phyloP scores from a whole-genome alignment of 75 land plant species.

The Selaginella tamariscina region DNA sequence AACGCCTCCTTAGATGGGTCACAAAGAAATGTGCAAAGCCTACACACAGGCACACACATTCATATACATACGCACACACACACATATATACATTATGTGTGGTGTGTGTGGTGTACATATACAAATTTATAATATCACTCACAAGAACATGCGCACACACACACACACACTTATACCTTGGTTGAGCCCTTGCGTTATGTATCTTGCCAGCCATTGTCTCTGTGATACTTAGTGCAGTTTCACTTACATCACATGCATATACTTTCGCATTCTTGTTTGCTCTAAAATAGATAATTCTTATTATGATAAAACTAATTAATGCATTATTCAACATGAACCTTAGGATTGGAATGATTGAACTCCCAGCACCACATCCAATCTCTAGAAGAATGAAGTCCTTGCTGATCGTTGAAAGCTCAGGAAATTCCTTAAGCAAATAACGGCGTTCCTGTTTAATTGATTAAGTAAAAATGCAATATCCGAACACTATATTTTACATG shows the following conservation, averaged over 20 bases:
- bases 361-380: slow-evolving; percentile 96
- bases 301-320: slow-evolving; percentile 11
- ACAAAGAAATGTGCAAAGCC: neutral
- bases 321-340: slow-evolving; percentile 9
- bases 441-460: slow-evolving; percentile 46
- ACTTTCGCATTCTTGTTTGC: slow-evolving; percentile 33
- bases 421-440: slow-evolving; percentile 87
- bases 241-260: slow-evolving; percentile 80
- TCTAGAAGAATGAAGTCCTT: slow-evolving; percentile 41
- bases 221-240: too few species aligned
- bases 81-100: slow-evolving; percentile 16
- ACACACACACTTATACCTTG: too few species aligned
- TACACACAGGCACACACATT: slow-evolving; percentile 11
- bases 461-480: neutral
- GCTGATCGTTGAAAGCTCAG: slow-evolving; percentile 39
- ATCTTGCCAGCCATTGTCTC: too few species aligned
- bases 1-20: slow-evolving; percentile 36
- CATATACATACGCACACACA: slow-evolving; percentile 18
- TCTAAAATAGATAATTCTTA: slow-evolving; percentile 26
- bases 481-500: neutral
- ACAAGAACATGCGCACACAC: slow-evolving; percentile 15
- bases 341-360: slow-evolving; percentile 60
- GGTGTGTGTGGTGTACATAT: too few species aligned
- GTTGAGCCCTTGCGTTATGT: too few species aligned
- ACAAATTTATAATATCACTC: slow-evolving; percentile 12